Conservation (phyloP, 192 early-diverging fungal species). For the Phlyctochytrium planicorne region DNA sequence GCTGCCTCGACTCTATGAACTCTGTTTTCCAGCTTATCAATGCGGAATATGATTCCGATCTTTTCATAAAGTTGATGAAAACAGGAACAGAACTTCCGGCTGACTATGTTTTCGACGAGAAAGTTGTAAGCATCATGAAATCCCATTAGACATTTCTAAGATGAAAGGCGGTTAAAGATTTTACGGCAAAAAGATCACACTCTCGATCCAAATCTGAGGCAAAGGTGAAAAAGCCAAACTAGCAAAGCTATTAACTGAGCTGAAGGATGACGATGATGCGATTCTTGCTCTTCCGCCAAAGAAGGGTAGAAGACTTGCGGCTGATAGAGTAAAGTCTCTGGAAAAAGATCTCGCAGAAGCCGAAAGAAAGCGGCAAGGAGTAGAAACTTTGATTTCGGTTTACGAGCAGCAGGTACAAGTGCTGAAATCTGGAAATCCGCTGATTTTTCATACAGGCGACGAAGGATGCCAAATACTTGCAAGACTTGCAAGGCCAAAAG, state of each 20-base stretch:
- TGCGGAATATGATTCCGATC: conserved; percentile 25
- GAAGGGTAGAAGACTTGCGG: conserved; percentile 37
- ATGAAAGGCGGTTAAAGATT: neutral
- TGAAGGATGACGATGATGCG: conserved; percentile 31
- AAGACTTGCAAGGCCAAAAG: conserved; percentile 38
- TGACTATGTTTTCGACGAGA: conserved; percentile 47
- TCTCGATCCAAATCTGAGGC: conserved; percentile 14
- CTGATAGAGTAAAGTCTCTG: conserved; percentile 38
- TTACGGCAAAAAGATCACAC: conserved; percentile 9
- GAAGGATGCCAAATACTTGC: conserved; percentile 27
- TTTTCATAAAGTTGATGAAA: conserved; percentile 30
- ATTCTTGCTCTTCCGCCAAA: conserved; percentile 32
- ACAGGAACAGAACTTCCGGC: conserved; percentile 27
- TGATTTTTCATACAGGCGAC: neutral
- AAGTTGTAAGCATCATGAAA: conserved; percentile 27
- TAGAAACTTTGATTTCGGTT: conserved; percentile 39
- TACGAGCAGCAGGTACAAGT: conserved; percentile 22
- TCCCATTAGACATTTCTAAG: neutral
- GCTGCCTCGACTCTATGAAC: conserved; percentile 22
- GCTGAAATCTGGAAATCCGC: neutral
- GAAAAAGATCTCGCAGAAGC: conserved; percentile 44
- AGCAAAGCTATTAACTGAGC: too few relatives aligned
- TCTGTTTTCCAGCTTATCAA: conserved; percentile 30
- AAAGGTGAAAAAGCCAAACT: conserved; percentile 2
- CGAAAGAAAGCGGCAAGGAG: conserved; percentile 33